Base-by-base conservation (phyloP, 371 early-diverging fungal species). In the Mortierella sp. region DNA sequence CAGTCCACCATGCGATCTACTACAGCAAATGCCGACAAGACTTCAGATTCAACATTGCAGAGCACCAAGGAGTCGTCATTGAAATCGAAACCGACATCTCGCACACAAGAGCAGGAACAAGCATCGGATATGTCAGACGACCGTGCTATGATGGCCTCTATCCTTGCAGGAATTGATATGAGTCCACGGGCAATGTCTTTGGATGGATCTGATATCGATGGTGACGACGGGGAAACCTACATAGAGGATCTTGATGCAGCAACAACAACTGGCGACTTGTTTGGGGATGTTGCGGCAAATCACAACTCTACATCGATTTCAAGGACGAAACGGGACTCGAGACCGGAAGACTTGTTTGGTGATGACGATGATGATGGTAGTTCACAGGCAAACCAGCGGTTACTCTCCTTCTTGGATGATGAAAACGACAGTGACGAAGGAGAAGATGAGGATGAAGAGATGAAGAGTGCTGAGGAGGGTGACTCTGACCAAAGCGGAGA, bases 261-360 rank as follows among this genome's bases (percentile, higher is more conserved):
- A n/a, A 67, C 74, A 9, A 54, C 63, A 12, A 54, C 68, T 9
- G 67, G 63, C 13, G 74, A 74, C 22, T 22, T 74, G 47, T 74
- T 74, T 57, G 74, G 68, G 6, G 74, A 64, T 29, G 41, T 73
- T 12, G 51, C 7, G 3, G 3, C 59, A 60, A 60, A 48, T 31
- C 21, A 40, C 9, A 43, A 54, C 22, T 7, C 31, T 5, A 43
- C 34, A 24, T 24, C 19, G 2, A 24, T 67, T n/a, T 34, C 63
- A 2, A 72, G 55, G 27, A 37, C 62, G 1, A 45, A 67, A 10
- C 29, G 73, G 17, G 73, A 72, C 16, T 62, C 67, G 16, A 52
- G 63, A 31, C 67, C 67, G 1, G 73, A 72, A 40, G 73, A 72
- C 39, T 17, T 72, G 49, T 72, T 72, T 58, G 73, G 73, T n/a